Conservation (phyloP, 1,284 basidiomycete genomes). For the Apiotrichum gracile region DNA sequence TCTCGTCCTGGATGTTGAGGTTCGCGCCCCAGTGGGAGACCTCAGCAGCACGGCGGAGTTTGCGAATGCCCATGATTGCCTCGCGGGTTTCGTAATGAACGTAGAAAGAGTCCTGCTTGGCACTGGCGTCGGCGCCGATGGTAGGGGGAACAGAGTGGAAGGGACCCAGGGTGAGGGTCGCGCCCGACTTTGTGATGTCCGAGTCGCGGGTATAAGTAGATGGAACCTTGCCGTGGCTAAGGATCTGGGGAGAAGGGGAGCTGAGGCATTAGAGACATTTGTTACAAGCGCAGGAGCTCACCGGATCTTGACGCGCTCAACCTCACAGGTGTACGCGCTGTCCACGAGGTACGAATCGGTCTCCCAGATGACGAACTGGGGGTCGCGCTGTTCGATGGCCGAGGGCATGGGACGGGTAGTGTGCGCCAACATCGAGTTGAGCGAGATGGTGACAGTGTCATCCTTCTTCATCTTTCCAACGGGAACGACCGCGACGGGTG, state of each 20-base stretch:
- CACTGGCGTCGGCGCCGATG: slow-evolving; percentile 44
- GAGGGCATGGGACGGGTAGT: slow-evolving; percentile 68
- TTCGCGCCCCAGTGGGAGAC: slow-evolving; percentile 97
- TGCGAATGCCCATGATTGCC: slow-evolving; percentile 70
- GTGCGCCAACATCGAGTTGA: slow-evolving; percentile 70
- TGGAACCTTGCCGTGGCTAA: slow-evolving; percentile 57
- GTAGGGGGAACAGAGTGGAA: slow-evolving; percentile 65
- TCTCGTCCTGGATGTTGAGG: slow-evolving; percentile 84
- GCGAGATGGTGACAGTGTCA: slow-evolving; percentile 63
- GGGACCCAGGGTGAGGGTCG: slow-evolving; percentile 82
- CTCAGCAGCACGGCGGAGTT: slow-evolving; percentile 71
- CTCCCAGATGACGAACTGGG: slow-evolving; percentile 71
- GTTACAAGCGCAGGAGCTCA: slow-evolving; percentile 43
- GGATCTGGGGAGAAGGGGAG: slow-evolving; percentile 60
- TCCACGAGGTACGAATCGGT: slow-evolving; percentile 62
- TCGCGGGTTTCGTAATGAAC: slow-evolving; percentile 77
- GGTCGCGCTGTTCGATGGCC: slow-evolving; percentile 67
- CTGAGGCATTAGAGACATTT: slow-evolving; percentile 45
- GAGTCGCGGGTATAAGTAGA: slow-evolving; percentile 40
- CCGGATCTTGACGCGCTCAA: slow-evolving; percentile 81
- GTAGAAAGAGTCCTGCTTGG: slow-evolving; percentile 59
- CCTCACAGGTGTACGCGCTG: slow-evolving; percentile 72
- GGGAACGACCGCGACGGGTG: slow-evolving; percentile 31
- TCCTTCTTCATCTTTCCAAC: slow-evolving; percentile 48
- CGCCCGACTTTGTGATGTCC: slow-evolving; percentile 62